These are phyloP conservation scores for Aspergillus novoparasiticus DNA, from an alignment of 2,329 filamentous ascomycete species.

Conservation along the genomic window DNA sequence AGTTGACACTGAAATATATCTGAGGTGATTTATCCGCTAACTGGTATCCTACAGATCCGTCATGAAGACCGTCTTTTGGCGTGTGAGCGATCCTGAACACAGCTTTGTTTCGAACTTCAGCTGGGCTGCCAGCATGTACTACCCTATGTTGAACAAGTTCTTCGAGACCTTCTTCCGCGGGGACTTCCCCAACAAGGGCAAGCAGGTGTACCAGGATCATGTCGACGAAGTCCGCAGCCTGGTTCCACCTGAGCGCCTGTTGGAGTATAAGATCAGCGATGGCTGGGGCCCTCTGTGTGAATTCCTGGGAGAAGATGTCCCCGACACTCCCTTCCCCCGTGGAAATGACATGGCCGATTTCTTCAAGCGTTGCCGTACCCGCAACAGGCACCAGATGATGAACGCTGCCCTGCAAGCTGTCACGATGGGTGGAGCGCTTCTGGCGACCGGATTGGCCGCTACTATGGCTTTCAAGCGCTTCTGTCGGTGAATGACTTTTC, in stretches of 20 bases:
- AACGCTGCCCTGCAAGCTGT: constrained; percentile 56
- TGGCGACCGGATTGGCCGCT: constrained; percentile 48
- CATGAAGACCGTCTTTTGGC: constrained; percentile 70
- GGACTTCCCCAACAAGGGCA: constrained; percentile 67
- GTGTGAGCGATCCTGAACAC: constrained; percentile 65
- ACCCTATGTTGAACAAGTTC: constrained; percentile 71
- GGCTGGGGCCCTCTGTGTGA: constrained; percentile 59
- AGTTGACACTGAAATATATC: constrained; percentile 10
- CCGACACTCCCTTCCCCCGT: constrained; percentile 53
- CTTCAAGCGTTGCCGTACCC: constrained; percentile 55
- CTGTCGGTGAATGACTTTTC: constrained; percentile 23
- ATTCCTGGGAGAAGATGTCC: constrained; percentile 56
- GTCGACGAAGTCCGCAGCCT: constrained; percentile 55
- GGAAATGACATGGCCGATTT: constrained; percentile 59
- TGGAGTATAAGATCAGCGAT: constrained; percentile 58
- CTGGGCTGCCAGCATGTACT: constrained; percentile 69
- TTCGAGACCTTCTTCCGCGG: constrained; percentile 69
- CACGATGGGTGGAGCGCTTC: constrained; percentile 51
- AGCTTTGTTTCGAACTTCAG: constrained; percentile 58
- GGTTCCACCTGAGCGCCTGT: constrained; percentile 52
- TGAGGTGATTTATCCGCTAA: constrained; percentile 1
- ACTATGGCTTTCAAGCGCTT: constrained; percentile 46
- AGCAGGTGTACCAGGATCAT: constrained; percentile 62
- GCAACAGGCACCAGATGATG: constrained; percentile 60
- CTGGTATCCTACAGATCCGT: constrained; percentile 47